A percentile compares a stretch with the other conserved stretches of the same genome.
phyloP scores from a whole-genome alignment of 2,329 filamentous ascomycete genomes.

The Fusarium udum region DNA sequence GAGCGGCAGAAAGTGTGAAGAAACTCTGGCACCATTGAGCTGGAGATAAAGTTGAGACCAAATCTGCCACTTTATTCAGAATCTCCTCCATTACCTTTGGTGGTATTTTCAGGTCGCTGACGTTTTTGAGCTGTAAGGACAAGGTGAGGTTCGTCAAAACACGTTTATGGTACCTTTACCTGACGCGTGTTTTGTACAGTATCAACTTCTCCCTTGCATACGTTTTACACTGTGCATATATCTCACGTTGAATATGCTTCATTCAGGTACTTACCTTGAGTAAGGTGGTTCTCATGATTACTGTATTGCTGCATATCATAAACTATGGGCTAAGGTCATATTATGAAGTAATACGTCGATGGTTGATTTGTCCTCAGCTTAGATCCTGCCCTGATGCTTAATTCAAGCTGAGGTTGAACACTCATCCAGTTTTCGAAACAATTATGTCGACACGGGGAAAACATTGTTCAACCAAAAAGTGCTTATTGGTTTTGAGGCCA shows the following conservation, averaged over 20 bases:
- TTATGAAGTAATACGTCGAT: not conserved
- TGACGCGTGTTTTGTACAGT: conserved; percentile 6
- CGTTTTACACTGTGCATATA: not conserved
- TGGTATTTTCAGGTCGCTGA: not conserved
- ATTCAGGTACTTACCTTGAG: not conserved
- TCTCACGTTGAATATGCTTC: not conserved
- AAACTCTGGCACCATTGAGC: conserved; percentile 56
- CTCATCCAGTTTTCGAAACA: not conserved
- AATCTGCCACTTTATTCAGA: not conserved
- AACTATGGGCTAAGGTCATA: not conserved
- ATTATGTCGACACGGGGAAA: not conserved
- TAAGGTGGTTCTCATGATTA: not conserved
- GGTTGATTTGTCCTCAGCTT: too few species aligned
- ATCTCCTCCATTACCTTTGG: conserved; percentile 3
- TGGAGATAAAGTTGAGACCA: conserved; percentile 34
- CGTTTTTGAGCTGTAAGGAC: not conserved
- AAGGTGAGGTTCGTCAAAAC: not conserved
- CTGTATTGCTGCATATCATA: too few species aligned
- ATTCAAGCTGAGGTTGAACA: not conserved
- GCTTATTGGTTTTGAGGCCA: not conserved
- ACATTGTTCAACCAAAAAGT: too few species aligned
- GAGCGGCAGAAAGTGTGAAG: conserved; percentile 55
- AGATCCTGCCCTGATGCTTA: too few species aligned
- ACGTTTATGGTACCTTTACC: conserved; percentile 2
- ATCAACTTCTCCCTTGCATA: accelerated